Conservation (phyloP, 2,329 filamentous ascomycete genomes). For the Fusarium papillatum region DNA sequence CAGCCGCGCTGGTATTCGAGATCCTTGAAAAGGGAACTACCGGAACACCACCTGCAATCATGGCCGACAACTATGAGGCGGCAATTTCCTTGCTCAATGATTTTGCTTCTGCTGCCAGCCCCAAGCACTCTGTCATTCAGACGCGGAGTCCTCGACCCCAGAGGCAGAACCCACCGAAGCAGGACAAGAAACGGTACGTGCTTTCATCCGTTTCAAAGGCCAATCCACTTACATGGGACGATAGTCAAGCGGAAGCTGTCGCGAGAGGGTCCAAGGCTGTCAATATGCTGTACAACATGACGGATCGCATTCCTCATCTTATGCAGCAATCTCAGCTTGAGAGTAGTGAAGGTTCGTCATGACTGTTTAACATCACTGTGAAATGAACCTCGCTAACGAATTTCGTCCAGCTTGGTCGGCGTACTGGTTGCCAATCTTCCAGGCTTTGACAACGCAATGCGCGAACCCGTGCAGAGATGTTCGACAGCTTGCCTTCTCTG, state of each 20-base stretch:
- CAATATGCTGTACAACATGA: slow-evolving; percentile 85
- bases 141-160: slow-evolving; percentile 67
- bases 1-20: slow-evolving; percentile 84
- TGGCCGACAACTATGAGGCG: slow-evolving; percentile 95
- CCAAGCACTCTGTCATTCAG: slow-evolving; percentile 79
- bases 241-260: slow-evolving; percentile 67
- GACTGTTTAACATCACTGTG: background rate
- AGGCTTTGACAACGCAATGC: slow-evolving; percentile 89
- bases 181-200: slow-evolving; percentile 43
- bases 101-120: slow-evolving; percentile 86
- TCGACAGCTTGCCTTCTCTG: slow-evolving; percentile 88
- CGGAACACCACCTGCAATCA: slow-evolving; percentile 84
- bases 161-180: slow-evolving; percentile 46
- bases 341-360: slow-evolving; percentile 78
- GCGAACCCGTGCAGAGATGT: slow-evolving; percentile 96
- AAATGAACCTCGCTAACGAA: slow-evolving; percentile 21
- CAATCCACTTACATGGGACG: background rate
- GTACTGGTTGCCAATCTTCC: slow-evolving; percentile 97
- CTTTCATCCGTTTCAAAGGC: background rate
- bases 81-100: slow-evolving; percentile 88
- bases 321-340: slow-evolving; percentile 96
- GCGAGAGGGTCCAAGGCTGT: slow-evolving; percentile 85
- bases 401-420: slow-evolving; percentile 85
- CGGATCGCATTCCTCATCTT: slow-evolving; percentile 83
- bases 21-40: slow-evolving; percentile 85